Conservation (phyloP, 495 filamentous ascomycete genomes). For the Penicillium coffeae region DNA sequence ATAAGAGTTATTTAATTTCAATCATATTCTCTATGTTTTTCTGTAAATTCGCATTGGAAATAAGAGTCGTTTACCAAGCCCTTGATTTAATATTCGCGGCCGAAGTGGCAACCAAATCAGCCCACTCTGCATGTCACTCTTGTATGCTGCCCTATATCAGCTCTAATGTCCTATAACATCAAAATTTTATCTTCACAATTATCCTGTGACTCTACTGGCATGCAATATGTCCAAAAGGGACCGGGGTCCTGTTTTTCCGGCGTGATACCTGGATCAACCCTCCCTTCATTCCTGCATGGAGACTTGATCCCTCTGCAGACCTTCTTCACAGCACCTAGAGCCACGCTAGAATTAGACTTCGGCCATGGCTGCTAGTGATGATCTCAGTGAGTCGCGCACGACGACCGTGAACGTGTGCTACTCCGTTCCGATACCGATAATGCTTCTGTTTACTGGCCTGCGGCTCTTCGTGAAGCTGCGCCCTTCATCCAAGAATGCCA, state of each 20-base stretch:
- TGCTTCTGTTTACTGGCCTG: conserved; percentile 13
- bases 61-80: too few relatives aligned
- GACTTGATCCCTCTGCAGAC: neutral
- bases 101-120: too few relatives aligned
- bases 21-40: too few relatives aligned
- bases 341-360: neutral
- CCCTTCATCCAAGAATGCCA: conserved; percentile 4
- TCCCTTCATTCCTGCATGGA: neutral
- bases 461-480: conserved; percentile 14
- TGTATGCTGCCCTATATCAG: too few relatives aligned
- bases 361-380: neutral
- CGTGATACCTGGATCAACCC: neutral
- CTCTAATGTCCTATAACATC: too few relatives aligned
- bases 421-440: conserved; percentile 17
- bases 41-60: too few relatives aligned
- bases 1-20: too few relatives aligned
- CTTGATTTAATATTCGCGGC: too few relatives aligned
- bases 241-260: neutral
- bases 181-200: too few relatives aligned
- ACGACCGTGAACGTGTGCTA: conserved; percentile 12
- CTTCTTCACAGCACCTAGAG: neutral
- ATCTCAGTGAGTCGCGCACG: conserved; percentile 6
- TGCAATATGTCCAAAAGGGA: neutral
- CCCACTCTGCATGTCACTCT: too few relatives aligned
- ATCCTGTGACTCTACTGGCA: too few relatives aligned